These are phyloP conservation scores for Cicer cuneatum DNA, from an alignment of 306 rosid genomes.

Conservation along the genomic window DNA sequence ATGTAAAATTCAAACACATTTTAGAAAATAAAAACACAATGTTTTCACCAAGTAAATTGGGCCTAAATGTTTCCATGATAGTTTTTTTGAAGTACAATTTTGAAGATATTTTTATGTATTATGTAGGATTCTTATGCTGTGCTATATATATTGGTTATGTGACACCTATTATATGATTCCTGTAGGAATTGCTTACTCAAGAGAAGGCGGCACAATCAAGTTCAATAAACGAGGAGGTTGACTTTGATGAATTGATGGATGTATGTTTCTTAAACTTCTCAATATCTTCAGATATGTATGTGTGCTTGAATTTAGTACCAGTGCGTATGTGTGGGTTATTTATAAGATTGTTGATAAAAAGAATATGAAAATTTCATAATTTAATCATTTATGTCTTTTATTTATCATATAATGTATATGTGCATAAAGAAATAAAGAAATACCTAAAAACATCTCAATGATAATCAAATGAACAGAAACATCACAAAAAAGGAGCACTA, in stretches of 20 bases:
- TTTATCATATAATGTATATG: neutral
- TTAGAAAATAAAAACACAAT: no score
- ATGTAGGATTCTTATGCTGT: slow-evolving; percentile 21
- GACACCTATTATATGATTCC: slow-evolving; percentile 40
- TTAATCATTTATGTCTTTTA: neutral
- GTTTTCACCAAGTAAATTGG: no score
- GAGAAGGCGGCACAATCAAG: slow-evolving; percentile 63
- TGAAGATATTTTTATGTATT: neutral
- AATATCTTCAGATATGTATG: slow-evolving; percentile 27
- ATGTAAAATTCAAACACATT: no score
- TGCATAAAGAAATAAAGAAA: neutral
- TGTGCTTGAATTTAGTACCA: neutral
- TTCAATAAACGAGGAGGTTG: slow-evolving; percentile 76
- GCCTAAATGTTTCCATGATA: neutral
- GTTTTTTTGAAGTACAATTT: neutral
- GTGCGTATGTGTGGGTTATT: neutral
- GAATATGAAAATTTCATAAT: neutral
- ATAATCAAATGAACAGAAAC: neutral
- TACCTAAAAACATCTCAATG: neutral
- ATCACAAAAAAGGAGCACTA: neutral
- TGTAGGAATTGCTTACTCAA: slow-evolving; percentile 71
- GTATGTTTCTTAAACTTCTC: slow-evolving; percentile 58
- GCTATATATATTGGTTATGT: neutral
- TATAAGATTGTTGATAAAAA: neutral
- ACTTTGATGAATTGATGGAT: slow-evolving; percentile 95